Evolutionary conservation across 1,284 basidiomycete genomes (phyloP).

Genomic region (Ustilago tritici): DNA sequence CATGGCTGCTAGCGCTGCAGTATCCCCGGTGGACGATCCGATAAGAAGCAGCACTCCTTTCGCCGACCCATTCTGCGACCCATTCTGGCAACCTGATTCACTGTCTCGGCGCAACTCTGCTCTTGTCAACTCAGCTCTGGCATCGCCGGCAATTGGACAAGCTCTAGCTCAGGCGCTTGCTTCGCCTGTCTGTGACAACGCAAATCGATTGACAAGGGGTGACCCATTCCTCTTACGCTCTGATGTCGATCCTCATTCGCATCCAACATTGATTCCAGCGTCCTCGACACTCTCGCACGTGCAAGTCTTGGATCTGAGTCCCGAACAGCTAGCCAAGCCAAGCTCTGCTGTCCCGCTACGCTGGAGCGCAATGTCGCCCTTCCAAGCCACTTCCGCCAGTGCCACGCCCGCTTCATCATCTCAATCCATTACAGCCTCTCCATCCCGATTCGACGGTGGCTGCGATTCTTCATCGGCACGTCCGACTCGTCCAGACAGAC

Average conservation of each 20-base stretch:
- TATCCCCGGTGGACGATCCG: constrained; percentile 28
- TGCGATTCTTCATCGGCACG: background rate
- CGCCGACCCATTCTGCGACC: constrained; percentile 21
- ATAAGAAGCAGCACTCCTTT: constrained; percentile 19
- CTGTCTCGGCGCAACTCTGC: constrained; percentile 7
- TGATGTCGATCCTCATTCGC: constrained; percentile 6
- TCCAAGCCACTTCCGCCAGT: background rate
- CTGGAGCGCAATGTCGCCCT: background rate
- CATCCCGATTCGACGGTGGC: background rate
- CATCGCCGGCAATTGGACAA: constrained; percentile 16
- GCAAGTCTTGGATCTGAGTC: background rate
- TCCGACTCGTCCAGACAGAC: constrained; percentile 24
- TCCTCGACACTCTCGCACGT: background rate
- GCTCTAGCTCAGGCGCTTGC: constrained; percentile 10
- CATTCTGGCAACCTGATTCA: constrained; percentile 18
- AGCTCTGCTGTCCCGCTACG: background rate
- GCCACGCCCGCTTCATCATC: background rate
- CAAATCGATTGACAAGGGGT: background rate
- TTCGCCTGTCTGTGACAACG: background rate
- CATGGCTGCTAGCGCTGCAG: constrained; percentile 34
- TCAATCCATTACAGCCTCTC: constrained; percentile 9
- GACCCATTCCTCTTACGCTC: constrained; percentile 21
- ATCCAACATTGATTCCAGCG: background rate
- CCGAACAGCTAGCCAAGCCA: background rate
- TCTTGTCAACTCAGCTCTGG: constrained; percentile 19